These are phyloP conservation scores for Penicillium ochrochloron DNA, from an alignment of 495 filamentous ascomycete species.

Conservation along the genomic window DNA sequence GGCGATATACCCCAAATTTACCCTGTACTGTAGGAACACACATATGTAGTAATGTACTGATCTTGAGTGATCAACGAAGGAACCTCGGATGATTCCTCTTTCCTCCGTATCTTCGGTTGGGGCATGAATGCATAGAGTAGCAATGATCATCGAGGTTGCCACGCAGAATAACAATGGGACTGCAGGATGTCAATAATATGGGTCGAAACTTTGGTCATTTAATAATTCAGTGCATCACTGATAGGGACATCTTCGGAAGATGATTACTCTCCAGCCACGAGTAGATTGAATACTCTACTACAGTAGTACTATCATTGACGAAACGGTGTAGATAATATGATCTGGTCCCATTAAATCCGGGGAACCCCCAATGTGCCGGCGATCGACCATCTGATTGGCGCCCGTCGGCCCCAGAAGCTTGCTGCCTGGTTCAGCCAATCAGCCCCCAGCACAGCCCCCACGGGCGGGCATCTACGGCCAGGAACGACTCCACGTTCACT, in stretches of 20 bases:
- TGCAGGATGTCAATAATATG: neutral
- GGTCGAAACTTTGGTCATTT: neutral
- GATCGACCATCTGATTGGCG: constrained; percentile 27
- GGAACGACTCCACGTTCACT: neutral
- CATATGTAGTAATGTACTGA: too few species aligned
- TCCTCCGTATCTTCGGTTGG: neutral
- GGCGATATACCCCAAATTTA: neutral
- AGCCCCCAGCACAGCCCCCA: constrained; percentile 8
- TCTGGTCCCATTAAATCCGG: constrained; percentile 24
- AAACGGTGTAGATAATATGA: neutral
- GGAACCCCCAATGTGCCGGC: constrained; percentile 28
- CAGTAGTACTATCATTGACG: neutral
- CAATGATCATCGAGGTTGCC: constrained; percentile 1
- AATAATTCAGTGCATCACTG: neutral
- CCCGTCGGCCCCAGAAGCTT: constrained; percentile 6
- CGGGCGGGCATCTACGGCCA: constrained; percentile 22
- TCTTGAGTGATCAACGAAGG: neutral
- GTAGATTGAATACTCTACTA: neutral
- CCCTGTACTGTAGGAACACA: too few species aligned
- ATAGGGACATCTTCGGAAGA: neutral
- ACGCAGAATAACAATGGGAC: neutral
- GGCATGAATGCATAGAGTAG: neutral
- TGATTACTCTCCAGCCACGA: neutral
- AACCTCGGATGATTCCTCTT: neutral
- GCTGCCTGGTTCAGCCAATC: constrained; percentile 16